These are phyloP conservation scores for Kodamaea fungicola DNA, from an alignment of 1,139 yeast species.

Conservation along the genomic window DNA sequence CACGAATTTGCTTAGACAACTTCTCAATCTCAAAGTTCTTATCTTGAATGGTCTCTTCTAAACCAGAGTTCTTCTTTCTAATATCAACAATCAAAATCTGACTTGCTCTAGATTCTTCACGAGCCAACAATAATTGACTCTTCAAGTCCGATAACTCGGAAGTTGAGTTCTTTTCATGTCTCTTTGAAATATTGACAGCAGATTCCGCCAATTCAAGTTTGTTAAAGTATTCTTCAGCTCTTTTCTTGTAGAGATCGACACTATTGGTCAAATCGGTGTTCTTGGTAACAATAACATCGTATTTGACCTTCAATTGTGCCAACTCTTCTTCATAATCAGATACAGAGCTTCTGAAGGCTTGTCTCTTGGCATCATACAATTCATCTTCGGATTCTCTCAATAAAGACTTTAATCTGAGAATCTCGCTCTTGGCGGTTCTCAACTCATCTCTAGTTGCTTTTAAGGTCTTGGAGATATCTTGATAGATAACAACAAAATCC, in stretches of 20 bases:
- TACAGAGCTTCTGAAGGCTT: conserved; percentile 32
- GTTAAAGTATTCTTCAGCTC: conserved; percentile 73
- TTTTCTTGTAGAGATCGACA: conserved; percentile 59
- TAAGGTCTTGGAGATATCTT: conserved; percentile 52
- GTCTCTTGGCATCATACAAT: conserved; percentile 37
- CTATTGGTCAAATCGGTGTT: conserved; percentile 51
- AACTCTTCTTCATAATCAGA: conserved; percentile 41
- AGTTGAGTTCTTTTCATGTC: conserved; percentile 57
- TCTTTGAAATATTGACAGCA: conserved; percentile 58
- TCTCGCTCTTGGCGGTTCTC: conserved; percentile 47
- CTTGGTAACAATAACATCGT: conserved; percentile 51
- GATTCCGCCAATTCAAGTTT: conserved; percentile 80
- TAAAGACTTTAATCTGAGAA: conserved; percentile 49
- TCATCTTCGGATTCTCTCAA: conserved; percentile 48
- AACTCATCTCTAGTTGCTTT: conserved; percentile 50
- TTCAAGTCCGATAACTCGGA: conserved; percentile 56
- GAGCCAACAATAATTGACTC: conserved; percentile 49
- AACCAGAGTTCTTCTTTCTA: conserved; percentile 48
- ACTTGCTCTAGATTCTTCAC: conserved; percentile 57
- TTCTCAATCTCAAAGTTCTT: conserved; percentile 54
- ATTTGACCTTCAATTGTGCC: conserved; percentile 44
- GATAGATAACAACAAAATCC: conserved; percentile 52
- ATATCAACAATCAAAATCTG: conserved; percentile 57
- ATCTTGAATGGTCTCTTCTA: conserved; percentile 61
- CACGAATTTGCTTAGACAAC: conserved; percentile 40